phyloP scores from a whole-genome alignment of 2,329 filamentous ascomycete species.

The Colletotrichum viniferum region DNA sequence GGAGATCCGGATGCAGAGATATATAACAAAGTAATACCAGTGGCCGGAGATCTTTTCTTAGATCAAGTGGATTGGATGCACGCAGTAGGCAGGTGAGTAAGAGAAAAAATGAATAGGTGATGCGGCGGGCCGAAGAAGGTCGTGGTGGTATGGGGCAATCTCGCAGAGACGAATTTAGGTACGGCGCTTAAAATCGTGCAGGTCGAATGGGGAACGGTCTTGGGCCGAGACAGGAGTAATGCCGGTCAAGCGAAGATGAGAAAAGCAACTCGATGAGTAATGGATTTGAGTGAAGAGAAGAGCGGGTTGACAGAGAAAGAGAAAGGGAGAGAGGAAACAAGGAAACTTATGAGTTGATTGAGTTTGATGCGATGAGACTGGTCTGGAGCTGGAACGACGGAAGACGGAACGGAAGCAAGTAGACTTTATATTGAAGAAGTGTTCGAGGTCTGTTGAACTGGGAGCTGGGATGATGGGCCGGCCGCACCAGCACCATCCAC shows the following conservation, averaged over 20 bases:
- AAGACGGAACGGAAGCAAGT: neutral
- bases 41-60: constrained; percentile 14
- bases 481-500: neutral
- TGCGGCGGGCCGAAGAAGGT: constrained; percentile 10
- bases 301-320: neutral
- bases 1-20: neutral
- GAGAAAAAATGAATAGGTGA: neutral
- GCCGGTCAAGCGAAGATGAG: constrained; percentile 4
- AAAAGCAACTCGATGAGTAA: neutral
- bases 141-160: constrained; percentile 7
- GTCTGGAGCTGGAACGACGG: neutral
- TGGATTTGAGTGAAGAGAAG: neutral
- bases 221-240: constrained; percentile 16
- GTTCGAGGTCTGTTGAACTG: neutral
- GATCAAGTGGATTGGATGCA: neutral
- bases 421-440: constrained; percentile 11
- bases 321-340: neutral
- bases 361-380: constrained; percentile 2
- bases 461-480: neutral
- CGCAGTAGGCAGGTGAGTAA: neutral
- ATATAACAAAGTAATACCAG: constrained; percentile 6
- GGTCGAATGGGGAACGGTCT: neutral
- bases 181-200: constrained; percentile 18
- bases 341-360: neutral
- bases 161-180: constrained; percentile 12